Evolutionary conservation across 2,329 filamentous ascomycete genomes (phyloP).

Genomic region (Apiospora sp.): DNA sequence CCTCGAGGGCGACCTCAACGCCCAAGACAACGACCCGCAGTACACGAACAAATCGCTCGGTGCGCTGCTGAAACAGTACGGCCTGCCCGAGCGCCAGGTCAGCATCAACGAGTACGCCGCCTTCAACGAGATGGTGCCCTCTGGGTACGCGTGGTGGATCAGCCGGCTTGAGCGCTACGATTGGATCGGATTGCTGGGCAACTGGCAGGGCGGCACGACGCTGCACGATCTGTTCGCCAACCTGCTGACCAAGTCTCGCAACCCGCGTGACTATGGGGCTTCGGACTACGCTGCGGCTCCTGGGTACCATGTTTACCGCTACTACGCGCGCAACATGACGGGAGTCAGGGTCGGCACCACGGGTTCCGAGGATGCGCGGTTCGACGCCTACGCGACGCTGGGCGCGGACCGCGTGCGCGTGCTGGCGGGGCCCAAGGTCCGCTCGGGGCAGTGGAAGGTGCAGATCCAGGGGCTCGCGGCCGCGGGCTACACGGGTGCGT

Average conservation of each 20-base stretch:
- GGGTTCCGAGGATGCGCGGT: slow-evolving; percentile 42
- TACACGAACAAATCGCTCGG: slow-evolving; percentile 28
- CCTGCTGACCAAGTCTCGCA: slow-evolving; percentile 25
- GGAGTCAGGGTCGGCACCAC: slow-evolving; percentile 48
- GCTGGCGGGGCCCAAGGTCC: slow-evolving; percentile 44
- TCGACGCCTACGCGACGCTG: slow-evolving; percentile 50
- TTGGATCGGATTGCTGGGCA: slow-evolving; percentile 25
- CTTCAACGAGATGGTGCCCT: slow-evolving; percentile 25
- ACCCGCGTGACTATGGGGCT: slow-evolving; percentile 25
- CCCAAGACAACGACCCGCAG: slow-evolving; percentile 26
- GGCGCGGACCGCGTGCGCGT: slow-evolving; percentile 43
- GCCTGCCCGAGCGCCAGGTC: slow-evolving; percentile 23
- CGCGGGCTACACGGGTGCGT: slow-evolving; percentile 41
- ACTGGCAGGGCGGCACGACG: slow-evolving; percentile 25
- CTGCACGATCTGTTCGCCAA: slow-evolving; percentile 28
- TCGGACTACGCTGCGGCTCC: slow-evolving; percentile 31
- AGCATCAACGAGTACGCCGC: slow-evolving; percentile 28
- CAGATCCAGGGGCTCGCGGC: slow-evolving; percentile 42
- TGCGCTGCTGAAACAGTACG: slow-evolving; percentile 21
- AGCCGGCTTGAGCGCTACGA: slow-evolving; percentile 26
- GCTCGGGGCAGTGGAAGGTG: slow-evolving; percentile 45
- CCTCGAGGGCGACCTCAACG: slow-evolving; percentile 24
- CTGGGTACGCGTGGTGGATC: slow-evolving; percentile 28
- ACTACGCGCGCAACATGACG: slow-evolving; percentile 54
- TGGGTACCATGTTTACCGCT: slow-evolving; percentile 56